These are phyloP conservation scores for Babjeviella inositovora DNA, from an alignment of 805 yeast genomes.

Conservation along the genomic window DNA sequence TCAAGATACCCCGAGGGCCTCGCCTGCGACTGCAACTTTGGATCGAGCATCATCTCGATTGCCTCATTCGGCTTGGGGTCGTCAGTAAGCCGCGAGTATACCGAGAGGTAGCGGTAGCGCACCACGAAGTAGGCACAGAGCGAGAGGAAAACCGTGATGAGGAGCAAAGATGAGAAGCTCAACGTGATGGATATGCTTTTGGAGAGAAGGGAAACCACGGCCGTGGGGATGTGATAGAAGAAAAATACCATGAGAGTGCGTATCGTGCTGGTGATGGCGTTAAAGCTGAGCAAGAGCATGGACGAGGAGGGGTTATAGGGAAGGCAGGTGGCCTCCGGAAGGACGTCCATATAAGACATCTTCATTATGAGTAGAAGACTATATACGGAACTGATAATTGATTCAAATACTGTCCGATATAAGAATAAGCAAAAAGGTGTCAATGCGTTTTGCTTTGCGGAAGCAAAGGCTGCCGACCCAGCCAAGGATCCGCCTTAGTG, in stretches of 20 bases:
- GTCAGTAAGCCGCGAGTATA: slow-evolving; percentile 39
- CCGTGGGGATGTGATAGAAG: slow-evolving; percentile 10
- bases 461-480: too few relatives aligned
- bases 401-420: too few relatives aligned
- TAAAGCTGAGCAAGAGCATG: background rate
- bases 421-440: too few relatives aligned
- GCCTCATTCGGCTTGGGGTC: slow-evolving; percentile 17
- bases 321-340: background rate
- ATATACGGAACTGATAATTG: too few relatives aligned
- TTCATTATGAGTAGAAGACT: too few relatives aligned
- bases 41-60: slow-evolving; percentile 8
- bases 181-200: slow-evolving; percentile 31
- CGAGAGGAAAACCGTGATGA: slow-evolving; percentile 9
- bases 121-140: slow-evolving; percentile 26
- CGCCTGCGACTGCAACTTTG: slow-evolving; percentile 15
- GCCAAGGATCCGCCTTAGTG: too few relatives aligned
- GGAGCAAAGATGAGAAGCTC: slow-evolving; percentile 21
- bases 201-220: slow-evolving; percentile 16
- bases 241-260: slow-evolving; percentile 3
- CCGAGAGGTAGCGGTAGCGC: slow-evolving; percentile 46
- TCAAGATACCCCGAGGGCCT: slow-evolving; percentile 59
- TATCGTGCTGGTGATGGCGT: slow-evolving; percentile 2
- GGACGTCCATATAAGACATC: background rate
- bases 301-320: background rate
- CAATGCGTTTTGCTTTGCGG: too few relatives aligned